A percentile compares a stretch with the other conserved stretches of the same genome.
Conservation (phyloP, 148 eudicot genomes). For the Spergularia marina region DNA sequence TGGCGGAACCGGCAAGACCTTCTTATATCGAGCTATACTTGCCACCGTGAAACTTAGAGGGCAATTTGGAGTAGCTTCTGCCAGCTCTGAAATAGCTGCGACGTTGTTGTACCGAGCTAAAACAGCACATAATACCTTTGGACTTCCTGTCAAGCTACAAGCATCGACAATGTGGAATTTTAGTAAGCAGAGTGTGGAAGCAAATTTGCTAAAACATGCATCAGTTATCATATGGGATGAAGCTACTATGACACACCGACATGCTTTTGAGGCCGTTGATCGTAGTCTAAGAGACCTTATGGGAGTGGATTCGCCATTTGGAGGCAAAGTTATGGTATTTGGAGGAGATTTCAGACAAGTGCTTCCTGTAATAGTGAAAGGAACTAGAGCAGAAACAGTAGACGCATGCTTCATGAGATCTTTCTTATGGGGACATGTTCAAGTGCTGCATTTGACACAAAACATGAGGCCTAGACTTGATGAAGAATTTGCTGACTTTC, state of each 20-base stretch:
- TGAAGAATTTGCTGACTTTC: background rate
- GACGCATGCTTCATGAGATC: too few relatives aligned
- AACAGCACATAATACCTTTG: background rate
- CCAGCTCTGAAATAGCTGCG: background rate
- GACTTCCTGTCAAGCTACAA: background rate
- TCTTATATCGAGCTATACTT: conserved; percentile 1
- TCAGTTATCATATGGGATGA: too few relatives aligned
- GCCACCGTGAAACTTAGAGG: background rate
- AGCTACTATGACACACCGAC: too few relatives aligned
- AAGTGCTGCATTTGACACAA: background rate
- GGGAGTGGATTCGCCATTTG: too few relatives aligned
- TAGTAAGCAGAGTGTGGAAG: conserved; percentile 5
- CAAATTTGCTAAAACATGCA: background rate
- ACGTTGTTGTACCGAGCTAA: background rate
- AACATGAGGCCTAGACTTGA: conserved; percentile 3
- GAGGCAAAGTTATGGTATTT: too few relatives aligned
- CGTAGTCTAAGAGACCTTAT: too few relatives aligned
- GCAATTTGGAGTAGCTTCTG: background rate
- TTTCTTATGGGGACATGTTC: background rate
- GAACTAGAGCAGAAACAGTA: too few relatives aligned
- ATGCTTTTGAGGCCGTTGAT: too few relatives aligned
- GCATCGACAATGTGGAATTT: too few relatives aligned
- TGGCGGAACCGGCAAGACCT: background rate
- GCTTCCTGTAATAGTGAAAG: background rate
- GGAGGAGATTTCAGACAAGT: too few relatives aligned